Base-by-base conservation (phyloP, 768 basidiomycete species). In the Obba rivulosa region DNA sequence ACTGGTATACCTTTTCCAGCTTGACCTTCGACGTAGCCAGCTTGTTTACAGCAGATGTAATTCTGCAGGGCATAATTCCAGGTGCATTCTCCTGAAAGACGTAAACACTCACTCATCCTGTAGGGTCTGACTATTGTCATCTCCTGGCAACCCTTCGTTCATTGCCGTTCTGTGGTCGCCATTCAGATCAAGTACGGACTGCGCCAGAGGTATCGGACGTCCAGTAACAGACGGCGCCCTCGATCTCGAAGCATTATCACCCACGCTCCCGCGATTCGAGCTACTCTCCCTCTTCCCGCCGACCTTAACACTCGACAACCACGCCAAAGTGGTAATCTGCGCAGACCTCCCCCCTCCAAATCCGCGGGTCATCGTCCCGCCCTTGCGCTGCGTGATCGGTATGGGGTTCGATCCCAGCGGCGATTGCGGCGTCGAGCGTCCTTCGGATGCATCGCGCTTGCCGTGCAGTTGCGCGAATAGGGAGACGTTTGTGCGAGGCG, bases 1-100 rank as follows among this genome's bases (percentile, higher is more conserved):
- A n/a, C n/a, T n/a, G n/a, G n/a, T n/a, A n/a, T n/a, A 86, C 90
- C 75, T 90, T 92, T 62, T 95, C 93, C 10, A 94, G 79, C 52
- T 85, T 88, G 58, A 92, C 80, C 60, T 87, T 88, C 8, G 79
- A 77, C 0, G 79, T 69, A 8, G 75, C 66, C 20, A 92, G 74
- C 55, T 78, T 82, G 5, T 74, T 80, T 25, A 88, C 69, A 8
- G 88, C 89, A 8, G 79, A 75, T 1, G 84, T 87, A 52, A 92
- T 81, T 64, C 88, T 91, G 49, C 1, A 21, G n/a, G 22, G 4
- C 1, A 14, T 20, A n/a, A n/a, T 24, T 54, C 22, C 50, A 37
- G 36, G 21, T 17, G 4, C 18, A 34, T 14, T 36, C 13, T 18
- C n/a, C 35, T 25, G n/a, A 28, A 38, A 36, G 25, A 35, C 39